A percentile compares a stretch with the other conserved stretches of the same genome.
phyloP scores from a whole-genome alignment of 139 green algal genomes.

The Edaphochlamys debaryana region DNA sequence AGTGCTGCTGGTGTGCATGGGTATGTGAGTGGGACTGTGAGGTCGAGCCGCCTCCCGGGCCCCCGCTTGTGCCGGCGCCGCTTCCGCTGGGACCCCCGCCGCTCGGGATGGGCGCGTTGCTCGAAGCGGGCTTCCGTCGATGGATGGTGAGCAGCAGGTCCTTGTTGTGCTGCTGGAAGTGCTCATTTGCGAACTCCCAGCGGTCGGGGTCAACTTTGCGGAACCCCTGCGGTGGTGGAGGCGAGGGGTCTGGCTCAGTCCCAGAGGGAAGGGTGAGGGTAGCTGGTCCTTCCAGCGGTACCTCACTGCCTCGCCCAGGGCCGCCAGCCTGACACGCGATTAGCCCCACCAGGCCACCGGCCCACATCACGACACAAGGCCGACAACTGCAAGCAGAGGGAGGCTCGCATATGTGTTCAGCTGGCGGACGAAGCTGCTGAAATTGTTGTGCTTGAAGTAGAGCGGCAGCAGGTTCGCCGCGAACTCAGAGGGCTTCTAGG shows the following conservation, averaged over 20 bases:
- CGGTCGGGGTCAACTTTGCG: slow-evolving; percentile 95
- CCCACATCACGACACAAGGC: too few species aligned
- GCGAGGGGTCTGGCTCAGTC: too few species aligned
- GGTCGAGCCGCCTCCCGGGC: neutral
- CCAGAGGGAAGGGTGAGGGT: too few species aligned
- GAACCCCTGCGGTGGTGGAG: slow-evolving; percentile 86
- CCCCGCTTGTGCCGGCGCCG: too few species aligned
- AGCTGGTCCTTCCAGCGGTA: too few species aligned
- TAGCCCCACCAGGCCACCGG: too few species aligned
- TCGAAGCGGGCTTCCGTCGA: slow-evolving; percentile 73
- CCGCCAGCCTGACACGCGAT: too few species aligned
- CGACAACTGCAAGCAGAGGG: too few species aligned
- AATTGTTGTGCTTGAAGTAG: slow-evolving; percentile 98
- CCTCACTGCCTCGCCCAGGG: too few species aligned
- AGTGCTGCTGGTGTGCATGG: too few species aligned
- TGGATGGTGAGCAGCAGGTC: slow-evolving; percentile 89
- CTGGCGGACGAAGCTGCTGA: slow-evolving; percentile 95
- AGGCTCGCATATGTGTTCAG: slow-evolving; percentile 95
- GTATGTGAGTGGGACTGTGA: too few species aligned
- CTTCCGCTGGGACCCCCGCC: neutral
- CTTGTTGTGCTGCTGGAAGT: slow-evolving; percentile 80
- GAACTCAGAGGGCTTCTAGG: slow-evolving; percentile 93
- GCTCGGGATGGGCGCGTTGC: neutral
- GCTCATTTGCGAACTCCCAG: slow-evolving; percentile 75
- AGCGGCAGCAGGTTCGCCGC: slow-evolving; percentile 87